Base-by-base conservation (phyloP, 2,329 filamentous ascomycete genomes). In the Colletotrichum plurivorum region DNA sequence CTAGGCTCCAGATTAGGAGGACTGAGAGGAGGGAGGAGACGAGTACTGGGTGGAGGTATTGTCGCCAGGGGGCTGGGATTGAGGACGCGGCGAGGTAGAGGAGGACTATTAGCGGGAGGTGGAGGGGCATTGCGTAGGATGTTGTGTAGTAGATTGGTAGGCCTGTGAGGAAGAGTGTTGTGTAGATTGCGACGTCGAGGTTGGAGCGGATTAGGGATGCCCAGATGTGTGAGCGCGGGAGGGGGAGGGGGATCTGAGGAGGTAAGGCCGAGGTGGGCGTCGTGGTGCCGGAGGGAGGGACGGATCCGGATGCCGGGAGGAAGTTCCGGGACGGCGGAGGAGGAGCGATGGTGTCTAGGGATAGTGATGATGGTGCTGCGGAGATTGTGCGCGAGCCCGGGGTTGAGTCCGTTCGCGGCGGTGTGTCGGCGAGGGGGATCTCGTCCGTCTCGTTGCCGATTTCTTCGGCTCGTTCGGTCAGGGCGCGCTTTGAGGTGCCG, bases 1-100 rank as follows among this genome's bases (percentile, higher is more conserved):
- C 87, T 3, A 90, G 79, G 9, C 85, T 77, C 84, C 86, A 90
- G 67, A 90, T 78, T 1, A 80, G 77, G 1, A 90, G 76, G 9
- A 89, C 83, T 1, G 86, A 87, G 69, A 86, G 73, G 12, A 85
- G 80, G 1, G 88, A 86, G 1, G 87, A 86, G 8, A 88, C 83
- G 4, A 90, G 78, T 1, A 90, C 87, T 0, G 88, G 88, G 74
- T 91, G 88, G 3, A 90, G 79, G 71, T 87, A 84, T 49, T 84
- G 83, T 20, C 81, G 79, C 82, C 85, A 89, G 2, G 72, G 76
- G 0, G 80, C 74, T 0, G 88, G 85, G 10, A 90, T 75, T 0
- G 83, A 79, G 57, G 85, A 76, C 16, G 87, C 85, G 6, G 78
- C 76, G 62, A 87, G 83, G 78, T 87, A 90, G 53, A 83, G 77